Conservation (phyloP, 306 rosid species). For the Castanea mollissima region DNA sequence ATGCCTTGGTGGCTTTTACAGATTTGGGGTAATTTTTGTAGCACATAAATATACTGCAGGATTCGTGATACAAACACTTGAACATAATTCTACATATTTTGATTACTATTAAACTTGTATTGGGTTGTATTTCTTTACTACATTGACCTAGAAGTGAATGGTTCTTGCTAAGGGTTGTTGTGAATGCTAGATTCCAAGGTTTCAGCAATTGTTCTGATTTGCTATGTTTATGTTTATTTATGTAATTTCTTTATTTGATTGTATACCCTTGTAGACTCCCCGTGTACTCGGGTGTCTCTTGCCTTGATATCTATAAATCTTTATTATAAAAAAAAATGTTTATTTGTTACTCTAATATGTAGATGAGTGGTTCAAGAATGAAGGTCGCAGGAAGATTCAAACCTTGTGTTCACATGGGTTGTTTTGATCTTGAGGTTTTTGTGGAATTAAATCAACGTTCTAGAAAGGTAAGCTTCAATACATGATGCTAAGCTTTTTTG, state of each 20-base stretch:
- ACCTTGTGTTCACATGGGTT: slow-evolving; percentile 93
- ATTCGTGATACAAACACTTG: neutral
- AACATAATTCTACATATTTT: neutral
- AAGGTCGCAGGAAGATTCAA: slow-evolving; percentile 97
- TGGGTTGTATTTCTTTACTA: neutral
- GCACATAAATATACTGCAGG: neutral
- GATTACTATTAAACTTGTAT: neutral
- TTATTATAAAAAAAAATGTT: neutral
- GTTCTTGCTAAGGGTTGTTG: neutral
- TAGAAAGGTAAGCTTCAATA: slow-evolving; percentile 67
- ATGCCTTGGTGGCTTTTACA: neutral
- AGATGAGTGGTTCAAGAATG: slow-evolving; percentile 99
- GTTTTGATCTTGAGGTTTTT: slow-evolving; percentile 98
- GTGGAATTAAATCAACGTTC: slow-evolving; percentile 97
- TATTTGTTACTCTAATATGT: slow-evolving; percentile 21
- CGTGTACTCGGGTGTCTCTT: no score
- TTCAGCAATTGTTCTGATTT: slow-evolving; percentile 14
- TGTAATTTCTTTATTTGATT: no score
- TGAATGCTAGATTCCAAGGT: neutral
- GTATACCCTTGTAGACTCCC: no score
- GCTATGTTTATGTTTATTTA: neutral
- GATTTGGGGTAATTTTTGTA: neutral
- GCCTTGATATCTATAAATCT: no score
- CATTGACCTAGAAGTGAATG: neutral
- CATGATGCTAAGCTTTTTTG: neutral